phyloP scores from a whole-genome alignment of 2,329 filamentous ascomycete species.

The Nemania serpens region DNA sequence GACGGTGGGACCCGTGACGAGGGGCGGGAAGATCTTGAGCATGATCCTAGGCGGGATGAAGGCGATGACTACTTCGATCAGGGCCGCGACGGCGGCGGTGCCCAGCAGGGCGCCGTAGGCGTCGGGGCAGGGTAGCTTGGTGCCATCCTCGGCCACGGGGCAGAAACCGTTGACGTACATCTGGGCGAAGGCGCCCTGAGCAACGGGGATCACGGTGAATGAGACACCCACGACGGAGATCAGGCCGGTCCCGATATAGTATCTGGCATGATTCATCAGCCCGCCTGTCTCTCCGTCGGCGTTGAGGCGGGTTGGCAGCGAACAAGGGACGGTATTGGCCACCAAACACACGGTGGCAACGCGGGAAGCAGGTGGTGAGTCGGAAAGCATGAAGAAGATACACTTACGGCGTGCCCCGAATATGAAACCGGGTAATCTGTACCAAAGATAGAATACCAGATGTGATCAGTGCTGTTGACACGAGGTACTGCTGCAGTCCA shows the following conservation, averaged over 20 bases:
- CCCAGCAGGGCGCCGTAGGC: slow-evolving; percentile 78
- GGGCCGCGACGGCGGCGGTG: slow-evolving; percentile 66
- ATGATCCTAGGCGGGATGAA: slow-evolving; percentile 73
- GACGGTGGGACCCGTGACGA: slow-evolving; percentile 76
- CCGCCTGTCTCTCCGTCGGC: background rate
- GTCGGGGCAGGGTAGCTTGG: slow-evolving; percentile 72
- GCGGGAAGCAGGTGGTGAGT: too few relatives aligned
- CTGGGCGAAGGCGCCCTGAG: slow-evolving; percentile 71
- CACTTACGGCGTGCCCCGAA: slow-evolving; percentile 65
- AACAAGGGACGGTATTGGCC: too few relatives aligned
- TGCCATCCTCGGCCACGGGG: slow-evolving; percentile 62
- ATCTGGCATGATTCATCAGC: slow-evolving; percentile 50
- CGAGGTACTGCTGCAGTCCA: slow-evolving; percentile 73
- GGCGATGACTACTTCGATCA: slow-evolving; percentile 74
- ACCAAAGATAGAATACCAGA: slow-evolving; percentile 75
- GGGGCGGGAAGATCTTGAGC: slow-evolving; percentile 76
- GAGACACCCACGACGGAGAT: slow-evolving; percentile 81
- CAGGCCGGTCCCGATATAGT: slow-evolving; percentile 78
- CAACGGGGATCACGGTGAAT: slow-evolving; percentile 76
- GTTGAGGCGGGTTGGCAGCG: too few relatives aligned
- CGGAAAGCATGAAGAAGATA: background rate
- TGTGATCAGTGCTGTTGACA: slow-evolving; percentile 78
- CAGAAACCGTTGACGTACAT: slow-evolving; percentile 79
- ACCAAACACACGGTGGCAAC: too few relatives aligned
- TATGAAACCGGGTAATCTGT: slow-evolving; percentile 78